Base-by-base conservation (phyloP, 768 basidiomycete genomes). In the Tephrocybe rancida region DNA sequence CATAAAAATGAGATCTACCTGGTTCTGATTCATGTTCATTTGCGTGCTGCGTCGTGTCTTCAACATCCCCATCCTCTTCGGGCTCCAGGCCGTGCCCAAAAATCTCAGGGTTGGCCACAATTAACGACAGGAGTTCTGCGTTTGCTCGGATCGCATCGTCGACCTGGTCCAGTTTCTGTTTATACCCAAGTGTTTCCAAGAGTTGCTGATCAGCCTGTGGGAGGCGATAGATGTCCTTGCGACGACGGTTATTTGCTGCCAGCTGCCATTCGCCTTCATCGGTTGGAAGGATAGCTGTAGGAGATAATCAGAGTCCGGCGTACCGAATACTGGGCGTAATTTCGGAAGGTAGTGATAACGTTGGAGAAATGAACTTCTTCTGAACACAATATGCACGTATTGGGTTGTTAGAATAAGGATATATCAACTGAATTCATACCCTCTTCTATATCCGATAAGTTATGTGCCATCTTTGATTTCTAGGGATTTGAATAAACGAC, bases 121-220 rank as follows among this genome's bases (percentile, higher is more conserved):
- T 87, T 56, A 81, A 73, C 3, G 79, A 74, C 52, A 96, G 66
- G 66, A 98, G 95, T 39, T 86, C 75, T 1, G 90, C 87, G 61
- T 96, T 97, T 46, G 75, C 83, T 45, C 83, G 68, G 59, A 97
- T 95, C 8, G 90, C 90, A 7, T 81, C 73, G 70, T 98, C 95
- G 11, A 92, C 87, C 24, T 80, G 83, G 27, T 86, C 80, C 0
- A 98, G 78, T 65, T 93, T 94, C 53, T 83, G 73, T 59, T 86
- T 84, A 68, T 91, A 95, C 5, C 91, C 90, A 5, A 95, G 66
- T 11, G 64, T 59, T 13, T 82, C 78, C 1, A 96, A 76, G 0
- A 95, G 67, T 1, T 78, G 82, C 62, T 86, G 87, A 65, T 96
- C 92, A 22, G 75, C 76, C 34, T 71, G 73, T 0, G 91, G 81